Base-by-base conservation (phyloP, 768 basidiomycete species). In the Coprinellus micaceus region DNA sequence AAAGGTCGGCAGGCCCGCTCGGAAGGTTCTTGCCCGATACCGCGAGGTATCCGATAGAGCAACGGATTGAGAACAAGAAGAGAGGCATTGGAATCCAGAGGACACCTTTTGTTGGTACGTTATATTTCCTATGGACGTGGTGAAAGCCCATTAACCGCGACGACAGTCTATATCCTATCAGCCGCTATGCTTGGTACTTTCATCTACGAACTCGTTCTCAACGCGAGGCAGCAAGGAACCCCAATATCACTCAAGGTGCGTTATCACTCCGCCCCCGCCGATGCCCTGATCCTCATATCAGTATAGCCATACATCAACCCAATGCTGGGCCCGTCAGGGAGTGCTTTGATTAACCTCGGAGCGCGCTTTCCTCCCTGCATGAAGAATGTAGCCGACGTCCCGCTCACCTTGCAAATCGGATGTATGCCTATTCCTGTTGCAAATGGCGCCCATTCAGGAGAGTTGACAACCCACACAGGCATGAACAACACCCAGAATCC, bases 321-420 rank as follows among this genome's bases (percentile, higher is more conserved):
- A 3, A 92, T 96, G 91, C 77, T 98, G 17, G 96, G 96, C 2
- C 96, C 96, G 2, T 88, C 91, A 0, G 82, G 80, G 47, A 86
- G 85, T 45, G 92, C 88, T 2, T 75, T 98, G 13, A 91, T 98
- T 57, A 83, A 88, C 63, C 74, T 92, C 50, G 95, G 95, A 2
- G 94, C 96, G 22, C 89, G 96, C 25, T 97, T 94, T 66, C 90
- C 91, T 13, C 89, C 94, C 0, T 96, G 94, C 63, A 95, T 95
- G 90, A 94, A 93, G 66, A 61, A 69, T 4, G 84, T 94, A 6
- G 61, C 70, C 28, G 77, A 71, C 10, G 69, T 91, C 11, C 79
- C 85, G 40, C 74, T 77, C 15, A 78, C 80, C 2, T 81, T 80
- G 0, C 66, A 67, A 17, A 72, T 91, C 45, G 78, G 82, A 53